A percentile compares a stretch with the other conserved stretches of the same genome.
Conservation (phyloP, 2,329 filamentous ascomycete species). For the Penicillium sclerotiorum region DNA sequence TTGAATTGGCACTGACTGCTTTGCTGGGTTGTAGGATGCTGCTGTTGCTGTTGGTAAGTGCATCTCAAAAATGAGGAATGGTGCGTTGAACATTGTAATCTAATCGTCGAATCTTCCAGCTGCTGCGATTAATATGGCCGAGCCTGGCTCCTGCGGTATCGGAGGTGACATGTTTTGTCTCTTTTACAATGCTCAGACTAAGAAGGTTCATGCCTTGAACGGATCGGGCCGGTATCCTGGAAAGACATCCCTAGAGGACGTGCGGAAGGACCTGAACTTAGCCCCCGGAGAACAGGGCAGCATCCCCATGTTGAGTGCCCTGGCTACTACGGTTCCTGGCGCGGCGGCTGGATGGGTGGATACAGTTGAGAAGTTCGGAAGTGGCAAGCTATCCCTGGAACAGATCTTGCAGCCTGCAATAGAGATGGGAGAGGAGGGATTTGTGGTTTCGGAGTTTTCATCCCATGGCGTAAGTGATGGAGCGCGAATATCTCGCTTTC, state of each 20-base stretch:
- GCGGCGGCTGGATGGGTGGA: slow-evolving; percentile 94
- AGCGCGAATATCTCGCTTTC: too few species aligned
- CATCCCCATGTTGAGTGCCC: slow-evolving; percentile 76
- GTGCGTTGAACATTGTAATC: too few species aligned
- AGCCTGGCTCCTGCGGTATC: slow-evolving; percentile 90
- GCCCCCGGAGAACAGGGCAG: slow-evolving; percentile 57
- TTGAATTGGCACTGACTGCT: background rate
- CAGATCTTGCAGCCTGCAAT: slow-evolving; percentile 83
- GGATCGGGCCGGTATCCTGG: slow-evolving; percentile 83
- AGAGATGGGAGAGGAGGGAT: slow-evolving; percentile 82
- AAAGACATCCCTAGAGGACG: slow-evolving; percentile 68
- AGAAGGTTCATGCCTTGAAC: slow-evolving; percentile 83
- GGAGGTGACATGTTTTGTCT: slow-evolving; percentile 97
- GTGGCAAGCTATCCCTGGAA: slow-evolving; percentile 74
- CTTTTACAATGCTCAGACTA: slow-evolving; percentile 81
- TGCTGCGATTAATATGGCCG: slow-evolving; percentile 88
- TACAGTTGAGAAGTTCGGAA: slow-evolving; percentile 83
- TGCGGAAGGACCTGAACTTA: slow-evolving; percentile 70
- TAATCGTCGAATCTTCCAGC: slow-evolving; percentile 53
- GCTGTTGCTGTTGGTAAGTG: slow-evolving; percentile 81
- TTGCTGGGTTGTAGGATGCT: slow-evolving; percentile 67
- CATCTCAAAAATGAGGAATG: too few species aligned
- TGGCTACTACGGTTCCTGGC: slow-evolving; percentile 84
- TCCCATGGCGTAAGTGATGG: slow-evolving; percentile 66
- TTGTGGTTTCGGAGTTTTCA: slow-evolving; percentile 81